phyloP scores from a whole-genome alignment of 768 basidiomycete genomes.

The Naganishia antarctica region DNA sequence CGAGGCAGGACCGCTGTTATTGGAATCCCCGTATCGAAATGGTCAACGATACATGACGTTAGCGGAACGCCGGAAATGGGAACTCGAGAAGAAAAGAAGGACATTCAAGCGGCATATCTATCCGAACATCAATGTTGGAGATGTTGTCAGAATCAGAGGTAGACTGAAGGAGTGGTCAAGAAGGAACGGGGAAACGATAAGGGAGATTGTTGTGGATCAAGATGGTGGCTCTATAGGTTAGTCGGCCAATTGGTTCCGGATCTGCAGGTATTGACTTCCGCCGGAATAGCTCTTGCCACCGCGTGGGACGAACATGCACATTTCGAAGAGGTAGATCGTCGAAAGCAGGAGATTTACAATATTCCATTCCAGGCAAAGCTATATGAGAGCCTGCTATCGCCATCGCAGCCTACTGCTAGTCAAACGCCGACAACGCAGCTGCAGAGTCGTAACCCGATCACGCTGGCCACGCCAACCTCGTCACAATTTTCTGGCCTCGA shows the following conservation, averaged over 20 bases:
- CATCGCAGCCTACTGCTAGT: neutral
- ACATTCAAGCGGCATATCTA: conserved; percentile 16
- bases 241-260: neutral
- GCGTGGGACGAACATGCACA: conserved; percentile 5
- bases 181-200: conserved; percentile 18
- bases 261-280: neutral
- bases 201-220: conserved; percentile 7
- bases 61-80: neutral
- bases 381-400: conserved; percentile 3
- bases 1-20: neutral
- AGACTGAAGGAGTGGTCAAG: conserved; percentile 25
- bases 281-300: neutral
- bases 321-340: neutral
- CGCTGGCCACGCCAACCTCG: neutral
- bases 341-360: neutral
- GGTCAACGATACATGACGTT: conserved; percentile 3
- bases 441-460: neutral
- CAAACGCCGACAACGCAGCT: neutral
- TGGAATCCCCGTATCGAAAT: neutral
- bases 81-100: neutral
- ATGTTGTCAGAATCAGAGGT: conserved; percentile 17
- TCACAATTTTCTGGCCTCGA: neutral
- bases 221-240: neutral
- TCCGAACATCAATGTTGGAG: conserved; percentile 15
- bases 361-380: neutral